Evolutionary conservation across 1,139 yeast genomes (phyloP), one percentile per base, ranked within the genome.

Genomic region (Blastobotrys capitulatus): DNA sequence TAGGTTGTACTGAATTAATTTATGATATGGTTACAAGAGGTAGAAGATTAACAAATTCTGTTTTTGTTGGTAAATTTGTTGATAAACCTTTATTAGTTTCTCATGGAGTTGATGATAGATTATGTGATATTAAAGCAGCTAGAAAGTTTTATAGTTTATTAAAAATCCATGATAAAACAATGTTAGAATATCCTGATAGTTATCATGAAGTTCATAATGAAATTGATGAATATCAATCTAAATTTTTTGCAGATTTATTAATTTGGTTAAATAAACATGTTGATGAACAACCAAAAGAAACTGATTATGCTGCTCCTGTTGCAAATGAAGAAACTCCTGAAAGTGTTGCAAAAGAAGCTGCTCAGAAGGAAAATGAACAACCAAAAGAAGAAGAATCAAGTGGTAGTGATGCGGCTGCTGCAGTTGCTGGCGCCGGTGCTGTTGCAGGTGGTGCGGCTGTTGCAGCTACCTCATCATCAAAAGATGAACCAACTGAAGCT

Each of bases 21-120:
- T 67, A 79, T 62, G 96, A 83, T 57, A 83, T 87, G 75, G 63
- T 87, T 43, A 66, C 63, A 20, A 74, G 95, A 49, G 94, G 94
- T 10, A 73, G 73, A 57, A 67, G 69, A 32, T 70, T 84, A 53
- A 63, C 74, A 48, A 67, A 73, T 37, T 67, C 74, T 4, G 69
- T 69, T 2, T 70, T 71, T 56, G 78, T 74, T 31, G 54, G 70
- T 22, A 69, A 72, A 51, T 77, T 76, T 56, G 72, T 74, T 52
- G 62, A 70, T 58, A 58, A 76, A 60, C 64, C 83, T 35, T 60
- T 82, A 2, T 66, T 82, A 38, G 67, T 85, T 10, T 58, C 77
- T 49, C 86, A 80, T 57, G 86, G 86, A 19, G 66, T 69, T 16
- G 69, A 61, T 37, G 83, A 81, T 64, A 54, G 59, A 47, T 72